Evolutionary conservation across 2,329 filamentous ascomycete species (phyloP).

Genomic region (Aspergillus novofumigatus): DNA sequence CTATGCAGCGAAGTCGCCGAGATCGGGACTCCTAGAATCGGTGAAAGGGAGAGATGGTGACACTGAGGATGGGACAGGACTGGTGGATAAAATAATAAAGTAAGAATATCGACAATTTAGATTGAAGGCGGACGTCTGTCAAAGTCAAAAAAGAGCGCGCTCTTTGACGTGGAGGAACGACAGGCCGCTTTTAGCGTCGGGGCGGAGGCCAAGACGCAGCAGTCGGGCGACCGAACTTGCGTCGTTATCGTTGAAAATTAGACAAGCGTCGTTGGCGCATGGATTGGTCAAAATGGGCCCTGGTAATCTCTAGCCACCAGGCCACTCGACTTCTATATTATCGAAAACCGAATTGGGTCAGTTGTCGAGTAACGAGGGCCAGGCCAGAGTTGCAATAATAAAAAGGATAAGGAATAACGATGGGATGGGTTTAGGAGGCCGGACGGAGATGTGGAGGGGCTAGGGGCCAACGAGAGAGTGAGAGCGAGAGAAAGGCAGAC

Average conservation of each 20-base stretch:
- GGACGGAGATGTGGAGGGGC: constrained; percentile 34
- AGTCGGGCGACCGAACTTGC: constrained; percentile 29
- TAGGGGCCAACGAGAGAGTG: constrained; percentile 20
- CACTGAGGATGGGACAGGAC: not conserved
- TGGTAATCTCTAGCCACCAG: constrained; percentile 23
- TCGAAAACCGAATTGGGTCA: constrained; percentile 9
- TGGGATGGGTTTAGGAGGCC: constrained; percentile 10
- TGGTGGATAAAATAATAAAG: constrained; percentile 3
- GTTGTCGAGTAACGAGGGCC: constrained; percentile 1
- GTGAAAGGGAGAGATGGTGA: constrained; percentile 5
- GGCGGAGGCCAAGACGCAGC: constrained; percentile 34
- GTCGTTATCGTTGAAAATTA: constrained; percentile 26
- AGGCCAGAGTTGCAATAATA: constrained; percentile 8
- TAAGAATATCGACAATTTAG: constrained; percentile 9
- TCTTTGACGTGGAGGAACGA: constrained; percentile 28
- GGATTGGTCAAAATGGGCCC: constrained; percentile 23
- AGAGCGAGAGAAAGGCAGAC: constrained; percentile 10
- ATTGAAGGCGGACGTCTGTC: constrained; percentile 13
- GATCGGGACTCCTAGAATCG: constrained; percentile 23
- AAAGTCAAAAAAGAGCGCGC: constrained; percentile 23
- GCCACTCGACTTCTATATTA: constrained; percentile 19
- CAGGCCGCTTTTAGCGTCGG: constrained; percentile 32
- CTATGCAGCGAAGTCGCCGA: constrained; percentile 34
- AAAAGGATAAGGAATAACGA: constrained; percentile 6
- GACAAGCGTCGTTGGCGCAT: constrained; percentile 31